Conservation (phyloP, 345 rosid genomes). For the Sapria himalayana region DNA sequence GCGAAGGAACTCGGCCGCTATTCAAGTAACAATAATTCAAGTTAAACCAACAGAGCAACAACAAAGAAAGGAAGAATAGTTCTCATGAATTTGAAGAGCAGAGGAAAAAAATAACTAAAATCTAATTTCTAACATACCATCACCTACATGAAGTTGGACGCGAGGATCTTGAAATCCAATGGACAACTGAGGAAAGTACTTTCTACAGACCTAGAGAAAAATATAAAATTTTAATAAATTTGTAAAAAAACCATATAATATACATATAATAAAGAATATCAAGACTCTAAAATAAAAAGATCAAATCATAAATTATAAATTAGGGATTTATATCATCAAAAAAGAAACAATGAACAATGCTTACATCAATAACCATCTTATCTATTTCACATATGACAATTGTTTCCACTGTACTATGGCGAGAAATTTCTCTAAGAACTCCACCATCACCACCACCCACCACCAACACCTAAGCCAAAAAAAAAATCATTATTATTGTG, state of each 20-base stretch:
- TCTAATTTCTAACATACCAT: conserved; percentile 34
- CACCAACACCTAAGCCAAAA: conserved; percentile 63
- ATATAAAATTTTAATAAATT: conserved; percentile 3
- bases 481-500: too few relatives aligned
- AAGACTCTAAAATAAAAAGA: too few relatives aligned
- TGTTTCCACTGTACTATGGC: conserved; percentile 66
- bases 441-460: conserved; percentile 99
- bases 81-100: not conserved
- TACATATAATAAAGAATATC: too few relatives aligned
- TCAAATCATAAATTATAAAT: too few relatives aligned
- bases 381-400: conserved; percentile 96
- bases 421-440: conserved; percentile 77
- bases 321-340: not conserved
- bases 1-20: conserved; percentile 71
- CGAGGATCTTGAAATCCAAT: conserved; percentile 93
- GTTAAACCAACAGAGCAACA: not conserved
- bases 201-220: conserved; percentile 43
- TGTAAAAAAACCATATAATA: too few relatives aligned
- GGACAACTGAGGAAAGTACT: conserved; percentile 62
- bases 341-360: conserved; percentile 8
- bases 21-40: not conserved
- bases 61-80: not conserved
- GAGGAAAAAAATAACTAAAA: not conserved
- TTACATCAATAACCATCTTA: conserved; percentile 89
- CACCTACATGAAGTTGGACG: conserved; percentile 73